Conservation (phyloP, 257 asterid species). For the Datura wrightii region DNA sequence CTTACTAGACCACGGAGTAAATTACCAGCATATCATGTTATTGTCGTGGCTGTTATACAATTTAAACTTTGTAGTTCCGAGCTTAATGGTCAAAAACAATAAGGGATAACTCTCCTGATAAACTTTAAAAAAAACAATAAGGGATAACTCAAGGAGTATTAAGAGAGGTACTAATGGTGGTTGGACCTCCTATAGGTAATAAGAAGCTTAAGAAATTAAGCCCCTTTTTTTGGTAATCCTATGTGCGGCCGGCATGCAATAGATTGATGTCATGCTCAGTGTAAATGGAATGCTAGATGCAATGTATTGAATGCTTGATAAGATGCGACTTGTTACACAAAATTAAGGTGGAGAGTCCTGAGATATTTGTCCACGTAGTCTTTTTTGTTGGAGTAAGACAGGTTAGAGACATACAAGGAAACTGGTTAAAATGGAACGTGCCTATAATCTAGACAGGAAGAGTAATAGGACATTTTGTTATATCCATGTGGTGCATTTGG, state of each 20-base stretch:
- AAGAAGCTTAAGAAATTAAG: background rate
- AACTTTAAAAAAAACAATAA: no score
- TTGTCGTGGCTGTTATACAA: background rate
- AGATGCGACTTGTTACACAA: slow-evolving; percentile 1
- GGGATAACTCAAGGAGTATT: background rate
- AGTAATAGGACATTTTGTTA: no score
- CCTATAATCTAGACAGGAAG: no score
- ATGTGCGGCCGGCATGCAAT: background rate
- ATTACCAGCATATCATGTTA: background rate
- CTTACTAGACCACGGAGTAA: background rate
- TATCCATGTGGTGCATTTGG: no score
- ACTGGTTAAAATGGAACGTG: background rate
- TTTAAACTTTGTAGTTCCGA: background rate
- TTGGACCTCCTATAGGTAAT: background rate
- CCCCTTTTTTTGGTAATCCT: background rate
- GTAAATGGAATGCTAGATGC: background rate
- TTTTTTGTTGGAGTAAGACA: slow-evolving; percentile 19
- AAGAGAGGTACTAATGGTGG: background rate
- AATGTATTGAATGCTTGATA: background rate
- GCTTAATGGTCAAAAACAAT: background rate
- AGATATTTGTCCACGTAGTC: background rate
- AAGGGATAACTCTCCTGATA: background rate
- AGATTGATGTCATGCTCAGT: background rate
- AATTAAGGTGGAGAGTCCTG: slow-evolving; percentile 7
- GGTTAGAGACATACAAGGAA: background rate